A percentile compares a stretch with the other conserved stretches of the same genome.
phyloP scores from a whole-genome alignment of 148 eudicot genomes.

The Bassia scoparia region DNA sequence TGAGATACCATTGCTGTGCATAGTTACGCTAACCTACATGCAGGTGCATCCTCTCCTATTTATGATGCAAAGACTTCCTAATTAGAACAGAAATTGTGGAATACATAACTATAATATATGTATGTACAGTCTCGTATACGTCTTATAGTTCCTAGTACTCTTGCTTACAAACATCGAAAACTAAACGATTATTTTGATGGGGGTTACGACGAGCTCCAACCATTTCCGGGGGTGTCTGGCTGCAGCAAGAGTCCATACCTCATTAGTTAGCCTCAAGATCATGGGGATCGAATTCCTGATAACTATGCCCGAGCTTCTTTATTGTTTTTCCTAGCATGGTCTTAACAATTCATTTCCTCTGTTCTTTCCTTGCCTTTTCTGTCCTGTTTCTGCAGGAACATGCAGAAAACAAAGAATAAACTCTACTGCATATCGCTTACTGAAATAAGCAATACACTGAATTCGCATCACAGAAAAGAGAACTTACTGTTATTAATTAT shows the following conservation, averaged over 20 bases:
- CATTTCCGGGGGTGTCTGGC: constrained; percentile 29
- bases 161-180: not conserved
- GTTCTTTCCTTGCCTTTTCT: not conserved
- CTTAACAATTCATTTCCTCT: not conserved
- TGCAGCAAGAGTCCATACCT: constrained; percentile 32
- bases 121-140: too few relatives aligned
- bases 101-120: not conserved
- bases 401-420: not conserved
- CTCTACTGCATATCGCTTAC: too few relatives aligned
- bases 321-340: not conserved
- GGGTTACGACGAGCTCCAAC: constrained; percentile 25
- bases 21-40: not conserved
- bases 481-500: too few relatives aligned
- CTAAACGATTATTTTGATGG: constrained; percentile 30
- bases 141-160: not conserved
- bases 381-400: constrained; percentile 1
- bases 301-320: not conserved
- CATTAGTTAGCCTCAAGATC: constrained; percentile 23
- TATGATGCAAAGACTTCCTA: not conserved
- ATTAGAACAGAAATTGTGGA: not conserved
- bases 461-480: too few relatives aligned
- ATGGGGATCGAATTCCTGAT: constrained; percentile 17
- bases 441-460: too few relatives aligned
- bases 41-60: constrained; percentile 16
- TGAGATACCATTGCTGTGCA: not conserved